Conservation (phyloP, 2,329 filamentous ascomycete genomes). For the Tolypocladium inflatum region DNA sequence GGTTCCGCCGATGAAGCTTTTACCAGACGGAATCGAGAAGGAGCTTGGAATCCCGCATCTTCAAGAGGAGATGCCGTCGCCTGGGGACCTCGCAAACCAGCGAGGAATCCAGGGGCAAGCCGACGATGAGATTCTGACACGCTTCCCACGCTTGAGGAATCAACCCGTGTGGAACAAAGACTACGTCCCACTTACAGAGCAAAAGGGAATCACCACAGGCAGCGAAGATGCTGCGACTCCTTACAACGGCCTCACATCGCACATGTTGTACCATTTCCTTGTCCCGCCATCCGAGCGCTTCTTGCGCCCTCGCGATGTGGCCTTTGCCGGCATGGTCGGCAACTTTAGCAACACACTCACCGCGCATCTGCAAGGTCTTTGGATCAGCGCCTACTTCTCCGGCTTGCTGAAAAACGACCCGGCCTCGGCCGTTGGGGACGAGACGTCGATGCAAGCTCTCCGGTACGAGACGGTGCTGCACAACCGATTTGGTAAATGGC, state of each 20-base stretch:
- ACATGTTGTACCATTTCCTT: constrained; percentile 36
- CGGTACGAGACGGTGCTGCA: constrained; percentile 51
- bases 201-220: constrained; percentile 21
- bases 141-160: constrained; percentile 41
- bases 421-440: constrained; percentile 3
- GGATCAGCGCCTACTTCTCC: constrained; percentile 55
- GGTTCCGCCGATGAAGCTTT: constrained; percentile 40
- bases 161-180: constrained; percentile 40
- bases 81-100: constrained; percentile 23
- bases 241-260: constrained; percentile 18
- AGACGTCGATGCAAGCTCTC: constrained; percentile 28
- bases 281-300: constrained; percentile 29
- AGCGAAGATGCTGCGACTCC: constrained; percentile 19
- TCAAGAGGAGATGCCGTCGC: constrained; percentile 8
- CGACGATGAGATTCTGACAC: constrained; percentile 42
- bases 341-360: constrained; percentile 31
- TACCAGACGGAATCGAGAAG: constrained; percentile 33
- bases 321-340: constrained; percentile 33
- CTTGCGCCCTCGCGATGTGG: constrained; percentile 26
- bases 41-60: constrained; percentile 40
- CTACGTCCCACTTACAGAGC: constrained; percentile 30
- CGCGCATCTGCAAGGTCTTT: constrained; percentile 45
- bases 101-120: constrained; percentile 28
- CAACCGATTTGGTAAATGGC: constrained; percentile 59
- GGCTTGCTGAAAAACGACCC: constrained; percentile 15